Evolutionary conservation across 1,284 basidiomycete genomes (phyloP).

Genomic region (Naganishia sp.): DNA sequence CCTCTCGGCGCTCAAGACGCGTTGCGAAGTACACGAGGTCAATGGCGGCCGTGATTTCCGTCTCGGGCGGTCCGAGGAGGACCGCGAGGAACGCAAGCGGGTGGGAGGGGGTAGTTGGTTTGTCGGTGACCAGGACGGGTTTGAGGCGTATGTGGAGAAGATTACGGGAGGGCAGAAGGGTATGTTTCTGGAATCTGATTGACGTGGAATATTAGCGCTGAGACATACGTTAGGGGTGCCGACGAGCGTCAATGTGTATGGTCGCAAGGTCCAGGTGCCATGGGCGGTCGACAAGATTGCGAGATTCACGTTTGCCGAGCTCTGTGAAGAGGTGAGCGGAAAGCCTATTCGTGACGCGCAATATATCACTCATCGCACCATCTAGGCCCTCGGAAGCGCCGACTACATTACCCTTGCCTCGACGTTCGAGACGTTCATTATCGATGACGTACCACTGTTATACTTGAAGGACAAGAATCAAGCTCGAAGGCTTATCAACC

Average conservation of each 20-base stretch:
- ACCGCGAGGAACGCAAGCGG: conserved; percentile 45
- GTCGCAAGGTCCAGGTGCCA: conserved; percentile 60
- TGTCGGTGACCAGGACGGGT: conserved; percentile 40
- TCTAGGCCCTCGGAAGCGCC: conserved; percentile 64
- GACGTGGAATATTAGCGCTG: neutral
- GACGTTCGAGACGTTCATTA: conserved; percentile 62
- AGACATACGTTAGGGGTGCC: conserved; percentile 36
- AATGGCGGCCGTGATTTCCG: conserved; percentile 58
- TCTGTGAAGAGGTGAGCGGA: conserved; percentile 62
- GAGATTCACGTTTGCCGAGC: conserved; percentile 63
- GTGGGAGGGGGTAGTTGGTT: conserved; percentile 43
- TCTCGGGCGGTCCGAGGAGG: conserved; percentile 35
- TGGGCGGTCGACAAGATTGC: conserved; percentile 56
- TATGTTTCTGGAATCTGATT: conserved; percentile 30
- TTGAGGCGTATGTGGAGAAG: conserved; percentile 46
- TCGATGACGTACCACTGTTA: conserved; percentile 64
- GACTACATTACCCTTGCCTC: conserved; percentile 69
- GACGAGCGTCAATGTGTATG: conserved; percentile 56
- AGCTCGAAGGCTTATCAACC: conserved; percentile 68
- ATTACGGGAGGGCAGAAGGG: conserved; percentile 39
- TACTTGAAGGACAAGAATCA: conserved; percentile 65
- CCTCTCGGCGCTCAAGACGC: conserved; percentile 63
- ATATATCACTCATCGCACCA: conserved; percentile 1
- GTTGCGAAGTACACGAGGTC: conserved; percentile 65
- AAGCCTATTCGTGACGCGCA: conserved; percentile 1